Base-by-base conservation (phyloP, 805 yeast genomes). In the Zygosaccharomyces siamensis region DNA sequence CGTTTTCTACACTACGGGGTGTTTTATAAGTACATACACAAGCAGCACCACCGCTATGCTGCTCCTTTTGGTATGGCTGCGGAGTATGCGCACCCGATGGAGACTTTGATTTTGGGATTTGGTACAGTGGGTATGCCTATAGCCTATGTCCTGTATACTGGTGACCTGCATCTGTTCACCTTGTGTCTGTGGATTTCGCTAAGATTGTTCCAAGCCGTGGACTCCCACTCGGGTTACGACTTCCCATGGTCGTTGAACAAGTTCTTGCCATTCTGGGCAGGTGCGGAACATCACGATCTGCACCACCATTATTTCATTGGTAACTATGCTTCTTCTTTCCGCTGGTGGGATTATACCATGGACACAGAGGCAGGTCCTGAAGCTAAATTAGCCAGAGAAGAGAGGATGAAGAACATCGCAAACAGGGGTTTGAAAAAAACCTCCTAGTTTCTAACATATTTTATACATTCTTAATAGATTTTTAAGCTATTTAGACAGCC, bases 61-160 rank as follows among this genome's bases (percentile, higher is more conserved):
- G 96, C 97, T 33, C 97, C 97, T 18, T 89, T 89, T 63, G 97
- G 97, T 18, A 72, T 89, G 51, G 83, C 97, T 51, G 97, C 97
- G 36, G 97, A 89, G 73, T 89, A 89, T 66, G 97, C 97, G n/a
- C 96, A 89, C 65, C 97, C 97, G 10, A 73, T 85, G 28, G 97
- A 89, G 71, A 95, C 89, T 33, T 80, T 85, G 74, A 74, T 86
- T 45, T 74, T 89, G 50, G 97, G 97, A 30, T 77, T 86, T 51
- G 97, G 97, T 47, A 89, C 97, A 32, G 95, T 89, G 35, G 96
- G 97, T 46, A 80, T 87, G 67, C 97, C 97, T 42, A 79, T 89
- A 44, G 64, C 85, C 43, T 86, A 86, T 76, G 87, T 87, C 52
- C 80, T 77, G 65, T 69, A 83, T 60, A 79, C 89, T 39, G 76